Evolutionary conservation across 176 grass and related monocot species (phyloP).

Genomic region (Bothriochloa decipiens): DNA sequence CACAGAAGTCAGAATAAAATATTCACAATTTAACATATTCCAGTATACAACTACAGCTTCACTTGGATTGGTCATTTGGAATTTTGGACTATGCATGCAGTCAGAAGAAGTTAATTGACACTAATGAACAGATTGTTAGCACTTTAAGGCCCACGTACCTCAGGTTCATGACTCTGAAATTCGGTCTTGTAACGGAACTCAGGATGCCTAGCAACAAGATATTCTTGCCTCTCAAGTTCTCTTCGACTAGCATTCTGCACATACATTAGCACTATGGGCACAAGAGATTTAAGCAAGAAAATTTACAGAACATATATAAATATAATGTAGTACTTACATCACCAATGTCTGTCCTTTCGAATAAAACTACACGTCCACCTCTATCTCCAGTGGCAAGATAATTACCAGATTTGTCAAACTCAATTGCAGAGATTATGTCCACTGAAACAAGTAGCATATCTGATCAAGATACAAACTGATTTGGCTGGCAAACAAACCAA

Average conservation of each 20-base stretch:
- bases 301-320: slow-evolving; percentile 28
- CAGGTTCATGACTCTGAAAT: slow-evolving; percentile 95
- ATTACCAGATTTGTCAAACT: slow-evolving; percentile 91
- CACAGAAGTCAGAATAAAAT: slow-evolving; percentile 37
- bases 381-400: slow-evolving; percentile 94
- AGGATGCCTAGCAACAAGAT: slow-evolving; percentile 55
- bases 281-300: slow-evolving; percentile 24
- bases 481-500: slow-evolving; percentile 23
- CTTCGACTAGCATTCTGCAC: slow-evolving; percentile 60
- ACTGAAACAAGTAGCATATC: slow-evolving; percentile 60
- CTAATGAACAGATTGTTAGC: slow-evolving; percentile 8
- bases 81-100: slow-evolving; percentile 18
- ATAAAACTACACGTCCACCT: slow-evolving; percentile 89
- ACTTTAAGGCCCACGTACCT: slow-evolving; percentile 46
- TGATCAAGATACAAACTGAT: slow-evolving; percentile 25
- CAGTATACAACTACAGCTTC: slow-evolving; percentile 11
- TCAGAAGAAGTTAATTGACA: background rate
- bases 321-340: slow-evolving; percentile 57
- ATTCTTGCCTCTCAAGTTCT: slow-evolving; percentile 86
- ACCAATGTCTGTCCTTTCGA: slow-evolving; percentile 79
- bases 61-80: slow-evolving; percentile 22
- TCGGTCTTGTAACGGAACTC: slow-evolving; percentile 91
- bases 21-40: background rate
- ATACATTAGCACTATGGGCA: slow-evolving; percentile 39
- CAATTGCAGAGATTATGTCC: slow-evolving; percentile 93